Percentiles rank a stretch among this genome's conserved stretches.
Evolutionary conservation across 1,139 yeast species (phyloP).

Genomic region (Saccharomyces hybrid): DNA sequence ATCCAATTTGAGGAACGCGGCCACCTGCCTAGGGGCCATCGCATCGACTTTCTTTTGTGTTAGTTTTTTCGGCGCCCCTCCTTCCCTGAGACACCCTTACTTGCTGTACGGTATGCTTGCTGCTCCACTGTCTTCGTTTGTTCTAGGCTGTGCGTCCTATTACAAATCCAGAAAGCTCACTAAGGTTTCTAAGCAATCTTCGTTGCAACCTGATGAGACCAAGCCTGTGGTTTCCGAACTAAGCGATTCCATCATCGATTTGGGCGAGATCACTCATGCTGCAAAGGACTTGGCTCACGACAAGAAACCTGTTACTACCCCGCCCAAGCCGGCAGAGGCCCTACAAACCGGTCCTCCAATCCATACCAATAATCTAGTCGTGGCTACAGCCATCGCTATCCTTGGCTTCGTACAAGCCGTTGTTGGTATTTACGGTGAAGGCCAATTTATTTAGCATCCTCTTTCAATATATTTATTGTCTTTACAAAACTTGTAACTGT

Average conservation of each 20-base stretch:
- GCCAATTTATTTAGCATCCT: slow-evolving; percentile 12
- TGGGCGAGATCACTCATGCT: slow-evolving; percentile 14
- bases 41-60: slow-evolving; percentile 29
- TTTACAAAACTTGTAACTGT: slow-evolving; percentile 9
- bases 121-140: slow-evolving; percentile 26
- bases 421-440: slow-evolving; percentile 30
- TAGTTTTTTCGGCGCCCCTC: slow-evolving; percentile 32
- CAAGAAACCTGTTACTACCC: slow-evolving; percentile 8
- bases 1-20: slow-evolving; percentile 20
- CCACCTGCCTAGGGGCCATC: slow-evolving; percentile 25
- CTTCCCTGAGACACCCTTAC: slow-evolving; percentile 31
- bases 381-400: slow-evolving; percentile 14
- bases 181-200: slow-evolving; percentile 1
- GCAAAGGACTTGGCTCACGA: slow-evolving; percentile 6
- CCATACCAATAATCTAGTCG: slow-evolving; percentile 15
- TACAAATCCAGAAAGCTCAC: slow-evolving; percentile 9
- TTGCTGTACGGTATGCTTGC: slow-evolving; percentile 30
- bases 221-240: slow-evolving; percentile 7
- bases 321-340: slow-evolving; percentile 7
- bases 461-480: slow-evolving; percentile 5
- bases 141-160: slow-evolving; percentile 6
- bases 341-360: slow-evolving; percentile 10
- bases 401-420: slow-evolving; percentile 27
- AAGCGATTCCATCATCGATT: slow-evolving; percentile 28
- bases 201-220: slow-evolving; percentile 2